A percentile compares a stretch with the other conserved stretches of the same genome.
Conservation (phyloP, 1,284 basidiomycete species). For the Golubevia pallescens region DNA sequence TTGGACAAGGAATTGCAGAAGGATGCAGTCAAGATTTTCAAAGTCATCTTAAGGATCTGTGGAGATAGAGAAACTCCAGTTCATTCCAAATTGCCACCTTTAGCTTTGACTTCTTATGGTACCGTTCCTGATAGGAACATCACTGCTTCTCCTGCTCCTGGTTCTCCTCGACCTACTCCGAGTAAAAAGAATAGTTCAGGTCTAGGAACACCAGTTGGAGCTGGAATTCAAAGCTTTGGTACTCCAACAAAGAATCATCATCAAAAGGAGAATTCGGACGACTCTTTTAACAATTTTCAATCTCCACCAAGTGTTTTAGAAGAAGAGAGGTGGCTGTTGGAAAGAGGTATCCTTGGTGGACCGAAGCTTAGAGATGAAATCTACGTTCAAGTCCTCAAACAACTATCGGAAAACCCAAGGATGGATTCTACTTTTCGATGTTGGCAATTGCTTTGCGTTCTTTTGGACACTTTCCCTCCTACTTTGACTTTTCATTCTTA, state of each 20-base stretch:
- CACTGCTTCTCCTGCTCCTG: constrained; percentile 62
- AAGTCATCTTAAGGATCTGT: constrained; percentile 87
- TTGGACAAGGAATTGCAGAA: constrained; percentile 72
- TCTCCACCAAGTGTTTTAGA: constrained; percentile 70
- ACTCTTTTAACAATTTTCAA: background rate
- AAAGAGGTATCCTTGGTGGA: constrained; percentile 73
- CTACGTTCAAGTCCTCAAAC: constrained; percentile 89
- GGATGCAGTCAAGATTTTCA: constrained; percentile 83
- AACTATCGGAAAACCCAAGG: constrained; percentile 80
- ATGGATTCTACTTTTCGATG: constrained; percentile 83
- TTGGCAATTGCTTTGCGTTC: constrained; percentile 87
- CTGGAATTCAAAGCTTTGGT: constrained; percentile 67
- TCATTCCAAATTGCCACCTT: constrained; percentile 21
- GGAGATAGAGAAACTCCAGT: constrained; percentile 77
- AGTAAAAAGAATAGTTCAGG: constrained; percentile 6
- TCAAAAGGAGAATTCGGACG: constrained; percentile 16
- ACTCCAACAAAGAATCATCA: constrained; percentile 9
- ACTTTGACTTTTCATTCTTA: constrained; percentile 87
- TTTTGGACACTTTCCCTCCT: constrained; percentile 84
- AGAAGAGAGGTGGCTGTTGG: constrained; percentile 83
- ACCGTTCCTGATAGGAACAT: constrained; percentile 47
- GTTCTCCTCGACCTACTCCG: constrained; percentile 9
- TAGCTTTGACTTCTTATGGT: constrained; percentile 9
- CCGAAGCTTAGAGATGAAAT: constrained; percentile 87
- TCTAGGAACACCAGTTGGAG: constrained; percentile 10